Base-by-base conservation (phyloP, 305 asterid species). In the Andrographis paniculata region DNA sequence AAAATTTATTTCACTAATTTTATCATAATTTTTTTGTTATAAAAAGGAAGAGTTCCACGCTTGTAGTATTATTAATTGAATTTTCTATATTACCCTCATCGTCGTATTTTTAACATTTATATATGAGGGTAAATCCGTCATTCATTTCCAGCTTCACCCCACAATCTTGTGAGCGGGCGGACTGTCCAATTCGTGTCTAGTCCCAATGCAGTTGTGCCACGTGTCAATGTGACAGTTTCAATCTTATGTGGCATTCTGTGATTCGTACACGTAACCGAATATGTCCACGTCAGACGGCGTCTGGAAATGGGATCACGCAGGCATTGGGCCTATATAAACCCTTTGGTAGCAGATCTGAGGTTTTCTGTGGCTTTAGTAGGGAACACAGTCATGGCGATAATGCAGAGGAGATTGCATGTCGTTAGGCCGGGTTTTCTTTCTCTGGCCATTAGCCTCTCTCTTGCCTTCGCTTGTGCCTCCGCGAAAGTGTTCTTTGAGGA, bases 401-500 rank as follows among this genome's bases (percentile, higher is more conserved):
- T 33, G 38, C 73, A 46, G 73, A 46, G 83, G 52, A 70, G 60
- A 62, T 60, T 52, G 48, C 73, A 45, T 36, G 21, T 53, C 54
- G 18, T 63, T 4, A 66, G 64, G 65, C 87, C 78, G 64, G 60
- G 19, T 15, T 63, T 65, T 55, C 67, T 75, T 65, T 51, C 68
- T 55, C 63, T 82, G 33, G 64, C 66, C 55, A 8, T 77, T 33
- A 45, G 75, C 11, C 53, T 85, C 13, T 75, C 76, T 59, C 76
- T 89, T 15, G 66, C 79, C 10, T 41, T 86, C 22, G 72, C 68
- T 15, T 30, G 66, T 43, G 63, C 87, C 36, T 74, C 93, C 0
- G 95, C 96, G 19, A 67, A 64, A 53, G 87, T 86, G 11, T 65
- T 86, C 74, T 91, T 91, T 69, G 94, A 91, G 77, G 99, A 91